Conservation (phyloP, 768 basidiomycete genomes). For the Naganishia vaughanmartiniae region DNA sequence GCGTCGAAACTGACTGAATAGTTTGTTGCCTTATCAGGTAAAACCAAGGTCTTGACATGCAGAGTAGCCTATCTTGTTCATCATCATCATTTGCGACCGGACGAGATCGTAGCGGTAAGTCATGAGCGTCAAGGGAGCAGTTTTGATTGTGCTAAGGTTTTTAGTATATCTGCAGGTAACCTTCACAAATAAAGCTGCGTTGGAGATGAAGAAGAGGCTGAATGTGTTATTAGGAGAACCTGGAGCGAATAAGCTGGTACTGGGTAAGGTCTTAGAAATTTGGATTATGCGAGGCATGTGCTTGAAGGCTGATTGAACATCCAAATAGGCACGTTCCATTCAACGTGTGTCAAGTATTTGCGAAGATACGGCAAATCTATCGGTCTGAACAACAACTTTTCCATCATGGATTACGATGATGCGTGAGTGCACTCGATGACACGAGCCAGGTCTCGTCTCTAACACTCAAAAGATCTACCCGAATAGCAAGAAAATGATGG, state of each 20-base stretch:
- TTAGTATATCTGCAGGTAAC: slow-evolving; percentile 55
- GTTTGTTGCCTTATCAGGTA: slow-evolving; percentile 33
- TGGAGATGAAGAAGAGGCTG: slow-evolving; percentile 76
- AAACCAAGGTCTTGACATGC: slow-evolving; percentile 53
- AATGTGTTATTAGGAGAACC: slow-evolving; percentile 65
- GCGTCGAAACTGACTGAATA: background rate
- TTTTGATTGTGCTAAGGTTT: background rate
- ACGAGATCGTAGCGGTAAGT: slow-evolving; percentile 45
- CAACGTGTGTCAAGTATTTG: slow-evolving; percentile 69
- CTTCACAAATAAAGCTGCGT: slow-evolving; percentile 87
- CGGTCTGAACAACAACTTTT: slow-evolving; percentile 69
- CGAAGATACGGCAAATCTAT: slow-evolving; percentile 63
- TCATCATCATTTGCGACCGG: slow-evolving; percentile 41
- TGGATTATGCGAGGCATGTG: background rate
- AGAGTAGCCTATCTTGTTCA: slow-evolving; percentile 52
- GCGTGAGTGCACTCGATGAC: slow-evolving; percentile 56
- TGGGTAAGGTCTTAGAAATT: slow-evolving; percentile 47
- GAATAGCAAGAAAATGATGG: slow-evolving; percentile 67
- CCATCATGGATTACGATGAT: slow-evolving; percentile 76
- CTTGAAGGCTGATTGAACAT: slow-evolving; percentile 28
- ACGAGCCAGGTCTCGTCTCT: slow-evolving; percentile 12
- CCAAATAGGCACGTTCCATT: slow-evolving; percentile 72
- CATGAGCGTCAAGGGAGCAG: background rate
- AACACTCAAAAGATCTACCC: slow-evolving; percentile 20
- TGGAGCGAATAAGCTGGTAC: slow-evolving; percentile 58